Percentiles rank a stretch among this genome's conserved stretches.
Evolutionary conservation across 2,329 filamentous ascomycete species (phyloP).

Genomic region (Xylariaceae sp.): DNA sequence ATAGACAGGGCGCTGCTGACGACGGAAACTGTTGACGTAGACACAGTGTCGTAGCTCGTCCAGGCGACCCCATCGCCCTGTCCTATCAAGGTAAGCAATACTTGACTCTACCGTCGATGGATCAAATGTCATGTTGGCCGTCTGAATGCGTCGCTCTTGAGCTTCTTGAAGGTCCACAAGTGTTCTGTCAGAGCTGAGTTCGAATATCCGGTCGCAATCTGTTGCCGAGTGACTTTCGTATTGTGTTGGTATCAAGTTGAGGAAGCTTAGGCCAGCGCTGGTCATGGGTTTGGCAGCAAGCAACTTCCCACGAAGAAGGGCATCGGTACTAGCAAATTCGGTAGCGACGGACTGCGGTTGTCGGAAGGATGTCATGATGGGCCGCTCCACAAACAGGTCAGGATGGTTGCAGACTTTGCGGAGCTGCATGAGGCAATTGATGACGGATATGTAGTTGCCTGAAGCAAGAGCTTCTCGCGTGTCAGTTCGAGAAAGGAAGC

Average conservation of each 20-base stretch:
- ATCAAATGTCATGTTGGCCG: slow-evolving; percentile 52
- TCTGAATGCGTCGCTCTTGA: slow-evolving; percentile 58
- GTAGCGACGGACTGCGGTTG: slow-evolving; percentile 75
- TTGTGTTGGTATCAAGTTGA: slow-evolving; percentile 70
- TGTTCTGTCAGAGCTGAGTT: slow-evolving; percentile 63
- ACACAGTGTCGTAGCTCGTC: slow-evolving; percentile 76
- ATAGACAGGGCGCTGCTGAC: slow-evolving; percentile 76
- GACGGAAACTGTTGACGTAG: slow-evolving; percentile 74
- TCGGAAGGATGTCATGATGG: slow-evolving; percentile 94
- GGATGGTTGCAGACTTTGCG: slow-evolving; percentile 98
- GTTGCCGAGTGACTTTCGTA: slow-evolving; percentile 59
- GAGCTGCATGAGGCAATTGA: slow-evolving; percentile 96
- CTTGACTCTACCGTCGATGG: slow-evolving; percentile 64
- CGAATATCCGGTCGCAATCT: slow-evolving; percentile 51
- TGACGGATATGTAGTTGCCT: slow-evolving; percentile 95
- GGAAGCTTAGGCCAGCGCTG: slow-evolving; percentile 65
- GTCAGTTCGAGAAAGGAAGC: slow-evolving; percentile 85
- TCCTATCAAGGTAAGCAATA: slow-evolving; percentile 67
- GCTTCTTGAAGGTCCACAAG: slow-evolving; percentile 67
- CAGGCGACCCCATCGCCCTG: slow-evolving; percentile 62
- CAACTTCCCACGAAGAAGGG: slow-evolving; percentile 61
- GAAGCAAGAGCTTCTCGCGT: slow-evolving; percentile 84
- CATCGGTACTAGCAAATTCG: slow-evolving; percentile 68
- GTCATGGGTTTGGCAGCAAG: slow-evolving; percentile 58
- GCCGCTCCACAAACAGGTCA: slow-evolving; percentile 90